Evolutionary conservation across 371 early-diverging fungal species (phyloP).

Genomic region (Syncephalastrum monosporum): DNA sequence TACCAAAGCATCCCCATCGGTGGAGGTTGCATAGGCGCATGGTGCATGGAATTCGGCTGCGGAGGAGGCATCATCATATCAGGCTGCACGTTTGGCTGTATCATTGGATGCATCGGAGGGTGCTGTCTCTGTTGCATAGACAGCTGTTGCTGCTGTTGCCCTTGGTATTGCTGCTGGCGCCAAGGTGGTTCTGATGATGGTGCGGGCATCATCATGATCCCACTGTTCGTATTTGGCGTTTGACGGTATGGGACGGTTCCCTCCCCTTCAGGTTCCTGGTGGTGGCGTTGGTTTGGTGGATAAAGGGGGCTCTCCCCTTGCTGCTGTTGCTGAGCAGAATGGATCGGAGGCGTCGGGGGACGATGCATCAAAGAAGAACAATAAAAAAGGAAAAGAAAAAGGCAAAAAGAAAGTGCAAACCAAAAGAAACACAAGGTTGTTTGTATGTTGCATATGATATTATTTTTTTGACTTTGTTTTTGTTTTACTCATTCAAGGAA

Average conservation of each 20-base stretch:
- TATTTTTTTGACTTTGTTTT: conserved; percentile 1
- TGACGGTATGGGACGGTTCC: no score
- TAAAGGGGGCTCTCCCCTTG: background rate
- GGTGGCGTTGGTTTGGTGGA: background rate
- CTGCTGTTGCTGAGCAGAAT: background rate
- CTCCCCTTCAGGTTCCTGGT: background rate
- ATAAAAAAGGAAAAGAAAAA: background rate
- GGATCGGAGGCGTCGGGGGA: conserved; percentile 3
- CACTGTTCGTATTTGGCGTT: no score
- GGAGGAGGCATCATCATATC: conserved; percentile 2
- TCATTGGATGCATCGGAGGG: conserved; percentile 1
- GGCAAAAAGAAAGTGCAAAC: background rate
- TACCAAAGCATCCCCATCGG: no score
- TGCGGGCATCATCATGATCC: background rate
- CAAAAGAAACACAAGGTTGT: no score
- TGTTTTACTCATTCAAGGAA: conserved; percentile 12
- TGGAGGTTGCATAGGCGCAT: no score
- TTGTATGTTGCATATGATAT: background rate
- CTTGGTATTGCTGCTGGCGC: background rate
- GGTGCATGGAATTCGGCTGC: background rate
- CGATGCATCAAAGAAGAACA: conserved; percentile 1
- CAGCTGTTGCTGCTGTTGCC: background rate
- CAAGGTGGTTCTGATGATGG: background rate
- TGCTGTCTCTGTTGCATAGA: background rate
- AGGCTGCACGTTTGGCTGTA: no score